Evolutionary conservation across 139 green algal species (phyloP), one percentile per base, ranked within the genome.

Genomic region (Tetratostichococcus sp.): DNA sequence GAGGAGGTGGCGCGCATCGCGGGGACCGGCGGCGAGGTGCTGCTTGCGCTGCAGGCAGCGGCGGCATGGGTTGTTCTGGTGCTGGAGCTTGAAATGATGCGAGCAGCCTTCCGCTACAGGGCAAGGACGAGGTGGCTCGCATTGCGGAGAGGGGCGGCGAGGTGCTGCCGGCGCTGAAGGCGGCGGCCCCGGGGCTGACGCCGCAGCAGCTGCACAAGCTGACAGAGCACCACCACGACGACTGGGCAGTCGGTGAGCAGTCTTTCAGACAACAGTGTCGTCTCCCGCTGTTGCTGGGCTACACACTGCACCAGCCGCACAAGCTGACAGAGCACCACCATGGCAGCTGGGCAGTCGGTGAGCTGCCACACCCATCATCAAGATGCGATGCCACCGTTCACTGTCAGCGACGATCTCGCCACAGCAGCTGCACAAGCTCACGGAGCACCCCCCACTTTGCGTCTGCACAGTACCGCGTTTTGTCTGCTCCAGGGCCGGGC

Each of bases 201-300:
- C 77, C 88, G 65, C 79, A 85, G 68, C 83, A 88, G 83, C 73
- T 91, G 25, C 81, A 88, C 74, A 74, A 77, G 58, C 74, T 91
- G 30, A 88, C 80, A 23, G 82, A 90, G 80, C 78, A 87, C 69
- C 82, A 89, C 59, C 86, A 91, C 76, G 86, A 91, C 73, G 86
- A 91, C 76, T 91, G 86, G 86, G 71, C 58, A 43, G 70, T n/a
- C 30, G 65, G 16, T 66, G 73, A 66, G 76, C 30, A 69, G n/a
- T 69, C 14, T 17, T 31, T 1, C 62, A 30, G 28, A 30, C 28
- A 14, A 50, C 39, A 69, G n/a, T n/a, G n/a, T n/a, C n/a, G n/a
- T n/a, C n/a, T n/a, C n/a, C n/a, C n/a, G n/a, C n/a, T n/a, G n/a
- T n/a, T n/a, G n/a, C n/a, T n/a, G n/a, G 62, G 72, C 33, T 81